A percentile compares a stretch with the other conserved stretches of the same genome.
phyloP scores from a whole-genome alignment of 108 stramenopile species.

The Nitzschia palea region DNA sequence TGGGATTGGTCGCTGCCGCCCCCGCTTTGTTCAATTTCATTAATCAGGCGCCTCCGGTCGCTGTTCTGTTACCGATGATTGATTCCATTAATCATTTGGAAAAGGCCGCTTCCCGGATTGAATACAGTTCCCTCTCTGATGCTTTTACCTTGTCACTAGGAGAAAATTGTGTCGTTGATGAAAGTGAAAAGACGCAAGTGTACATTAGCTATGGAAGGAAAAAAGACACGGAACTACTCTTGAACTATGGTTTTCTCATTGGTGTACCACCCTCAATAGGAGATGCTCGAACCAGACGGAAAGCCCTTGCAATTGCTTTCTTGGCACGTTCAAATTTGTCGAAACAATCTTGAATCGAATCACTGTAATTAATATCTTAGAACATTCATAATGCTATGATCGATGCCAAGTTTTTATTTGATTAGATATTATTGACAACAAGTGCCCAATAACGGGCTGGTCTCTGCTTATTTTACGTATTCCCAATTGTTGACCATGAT shows the following conservation, averaged over 20 bases:
- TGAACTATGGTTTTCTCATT: constrained; percentile 81
- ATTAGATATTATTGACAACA: neutral
- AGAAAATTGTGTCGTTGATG: constrained; percentile 56
- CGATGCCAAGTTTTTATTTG: neutral
- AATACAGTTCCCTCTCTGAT: constrained; percentile 59
- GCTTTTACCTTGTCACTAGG: constrained; percentile 55
- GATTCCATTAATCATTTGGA: constrained; percentile 81
- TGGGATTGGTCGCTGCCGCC: constrained; percentile 36
- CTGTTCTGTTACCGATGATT: constrained; percentile 72
- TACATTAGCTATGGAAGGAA: constrained; percentile 73
- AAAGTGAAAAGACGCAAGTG: constrained; percentile 56
- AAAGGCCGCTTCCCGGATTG: constrained; percentile 66
- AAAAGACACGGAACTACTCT: constrained; percentile 61
- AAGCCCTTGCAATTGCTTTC: constrained; percentile 4
- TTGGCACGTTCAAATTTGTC: too few species aligned
- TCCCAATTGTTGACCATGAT: constrained; percentile 95
- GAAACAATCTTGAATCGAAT: too few species aligned
- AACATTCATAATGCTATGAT: too few species aligned
- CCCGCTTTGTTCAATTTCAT: constrained; percentile 47
- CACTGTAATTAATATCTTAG: too few species aligned
- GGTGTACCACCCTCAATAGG: neutral
- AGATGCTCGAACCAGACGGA: neutral
- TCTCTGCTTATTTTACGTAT: constrained; percentile 45
- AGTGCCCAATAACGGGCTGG: neutral
- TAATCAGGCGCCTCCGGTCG: constrained; percentile 27